A percentile compares a stretch with the other conserved stretches of the same genome.
These are phyloP conservation scores for Candida sphagnicola DNA, from an alignment of 805 yeast genomes.

Conservation along the genomic window DNA sequence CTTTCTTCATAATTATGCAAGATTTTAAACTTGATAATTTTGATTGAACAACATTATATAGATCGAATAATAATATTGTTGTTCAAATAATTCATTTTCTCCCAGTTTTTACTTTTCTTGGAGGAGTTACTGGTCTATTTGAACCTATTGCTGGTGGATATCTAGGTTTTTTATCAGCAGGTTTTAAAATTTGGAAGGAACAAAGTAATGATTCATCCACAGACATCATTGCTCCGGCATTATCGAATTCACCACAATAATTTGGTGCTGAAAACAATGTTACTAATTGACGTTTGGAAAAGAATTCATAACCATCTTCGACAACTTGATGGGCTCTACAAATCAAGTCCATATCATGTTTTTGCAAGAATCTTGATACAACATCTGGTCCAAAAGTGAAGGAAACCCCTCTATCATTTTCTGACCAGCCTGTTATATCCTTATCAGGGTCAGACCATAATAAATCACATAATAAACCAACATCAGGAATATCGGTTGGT, in stretches of 20 bases:
- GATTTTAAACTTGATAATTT: not conserved
- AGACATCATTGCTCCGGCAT: slow-evolving; percentile 99
- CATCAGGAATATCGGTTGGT: slow-evolving; percentile 98
- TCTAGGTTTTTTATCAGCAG: slow-evolving; percentile 93
- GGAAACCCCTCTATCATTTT: slow-evolving; percentile 97
- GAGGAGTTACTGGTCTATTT: slow-evolving; percentile 10
- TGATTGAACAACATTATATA: too few species aligned
- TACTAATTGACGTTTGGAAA: slow-evolving; percentile 92
- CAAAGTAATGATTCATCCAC: slow-evolving; percentile 95
- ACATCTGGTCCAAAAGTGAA: slow-evolving; percentile 99
- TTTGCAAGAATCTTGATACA: slow-evolving; percentile 91
- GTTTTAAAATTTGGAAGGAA: slow-evolving; percentile 94
- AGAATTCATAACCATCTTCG: slow-evolving; percentile 98
- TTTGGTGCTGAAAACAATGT: slow-evolving; percentile 96
- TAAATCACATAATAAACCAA: slow-evolving; percentile 91
- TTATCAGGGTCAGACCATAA: slow-evolving; percentile 99
- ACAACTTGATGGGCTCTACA: slow-evolving; percentile 99
- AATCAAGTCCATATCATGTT: slow-evolving; percentile 96
- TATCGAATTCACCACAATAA: slow-evolving; percentile 98
- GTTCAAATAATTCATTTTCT: slow-evolving; percentile 5
- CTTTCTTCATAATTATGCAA: too few species aligned
- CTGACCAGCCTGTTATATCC: slow-evolving; percentile 98
- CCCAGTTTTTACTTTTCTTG: slow-evolving; percentile 11
- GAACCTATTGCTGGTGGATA: slow-evolving; percentile 34
- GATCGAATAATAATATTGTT: not conserved